Base-by-base conservation (phyloP, 176 grass and related monocot genomes). In the Paspalum vaginatum region DNA sequence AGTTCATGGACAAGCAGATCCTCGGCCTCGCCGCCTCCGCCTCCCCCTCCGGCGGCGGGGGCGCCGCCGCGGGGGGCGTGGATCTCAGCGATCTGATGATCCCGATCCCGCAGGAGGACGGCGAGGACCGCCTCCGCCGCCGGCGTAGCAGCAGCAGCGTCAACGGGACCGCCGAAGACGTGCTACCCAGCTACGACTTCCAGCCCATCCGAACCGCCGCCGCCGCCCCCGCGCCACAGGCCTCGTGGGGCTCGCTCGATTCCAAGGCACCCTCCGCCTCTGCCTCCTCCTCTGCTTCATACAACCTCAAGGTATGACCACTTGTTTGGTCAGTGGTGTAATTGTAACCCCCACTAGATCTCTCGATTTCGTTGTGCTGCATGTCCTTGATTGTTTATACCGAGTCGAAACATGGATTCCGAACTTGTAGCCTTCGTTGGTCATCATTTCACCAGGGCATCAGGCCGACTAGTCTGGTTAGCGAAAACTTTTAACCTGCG, bases 71-170 rank as follows among this genome's bases (percentile, higher is more conserved):
- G 4, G 85, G 85, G 0, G 17, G 79, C 10, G 72, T 53, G 40
- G 86, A 94, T 59, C 76, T 94, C n/a, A 68, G 88, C 55, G 92
- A 94, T 91, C 84, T 89, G 86, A 87, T 91, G 83, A 85, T 74
- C 57, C 87, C 87, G 45, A 50, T 55, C n/a, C 88, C 88, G 3
- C 83, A 83, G 80, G 92, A 91, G 81, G 86, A 85, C 50, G 7
- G 18, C 69, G 72, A 85, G 64, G 87, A 85, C 42, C 58, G 81
- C 38, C 91, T 79, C 40, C 77, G 66, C 16, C 81, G 85, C 74
- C 67, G 84, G 25, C 60, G 60, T 46, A 41, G 59, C 74, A 38
- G 20, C 20, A 76, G 32, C 59, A 65, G 82, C 76, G 51, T 78
- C 48, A 86, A 77, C 58, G 71, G 77, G 12, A 79, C 70, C 40